A percentile compares a stretch with the other conserved stretches of the same genome.
Evolutionary conservation across 768 basidiomycete genomes (phyloP).

Genomic region (Strobilomyces echinocephalus): DNA sequence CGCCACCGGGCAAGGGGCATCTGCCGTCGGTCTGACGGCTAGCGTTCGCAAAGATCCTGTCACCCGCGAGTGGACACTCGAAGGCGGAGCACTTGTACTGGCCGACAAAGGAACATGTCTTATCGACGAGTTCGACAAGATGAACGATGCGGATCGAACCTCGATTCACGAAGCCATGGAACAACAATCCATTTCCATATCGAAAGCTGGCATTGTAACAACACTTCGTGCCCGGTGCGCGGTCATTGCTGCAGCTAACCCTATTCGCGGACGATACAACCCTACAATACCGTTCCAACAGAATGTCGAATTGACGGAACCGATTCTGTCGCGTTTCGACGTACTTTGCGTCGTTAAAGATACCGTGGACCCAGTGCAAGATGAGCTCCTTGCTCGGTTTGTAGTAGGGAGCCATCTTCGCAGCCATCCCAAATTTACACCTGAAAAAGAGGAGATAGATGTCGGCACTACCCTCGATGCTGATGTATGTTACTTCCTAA

Average conservation of each 20-base stretch:
- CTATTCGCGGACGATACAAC: conserved; percentile 94
- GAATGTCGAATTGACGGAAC: conserved; percentile 97
- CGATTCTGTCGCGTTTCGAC: conserved; percentile 96
- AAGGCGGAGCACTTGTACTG: conserved; percentile 96
- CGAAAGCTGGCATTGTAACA: conserved; percentile 99
- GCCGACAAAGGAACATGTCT: conserved; percentile 97
- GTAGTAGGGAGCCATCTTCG: conserved; percentile 97
- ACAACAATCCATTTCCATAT: conserved; percentile 98
- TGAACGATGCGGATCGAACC: conserved; percentile 97
- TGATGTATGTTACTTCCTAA: conserved; percentile 58
- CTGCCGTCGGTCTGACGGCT: conserved; percentile 96
- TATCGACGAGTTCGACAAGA: conserved; percentile 99
- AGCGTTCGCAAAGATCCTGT: conserved; percentile 98
- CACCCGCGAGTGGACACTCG: conserved; percentile 96
- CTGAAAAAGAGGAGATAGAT: conserved; percentile 84
- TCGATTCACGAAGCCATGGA: conserved; percentile 99
- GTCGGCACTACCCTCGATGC: conserved; percentile 86
- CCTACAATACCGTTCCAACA: conserved; percentile 97
- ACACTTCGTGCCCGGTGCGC: conserved; percentile 96
- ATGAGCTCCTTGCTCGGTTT: conserved; percentile 93
- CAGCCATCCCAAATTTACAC: conserved; percentile 90
- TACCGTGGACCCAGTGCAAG: conserved; percentile 92
- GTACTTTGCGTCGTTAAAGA: conserved; percentile 98
- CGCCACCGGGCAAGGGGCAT: conserved; percentile 97
- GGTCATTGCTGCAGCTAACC: conserved; percentile 97